These are phyloP conservation scores for Rostrohypoxylon terebratum DNA, from an alignment of 495 filamentous ascomycete species.

Conservation along the genomic window DNA sequence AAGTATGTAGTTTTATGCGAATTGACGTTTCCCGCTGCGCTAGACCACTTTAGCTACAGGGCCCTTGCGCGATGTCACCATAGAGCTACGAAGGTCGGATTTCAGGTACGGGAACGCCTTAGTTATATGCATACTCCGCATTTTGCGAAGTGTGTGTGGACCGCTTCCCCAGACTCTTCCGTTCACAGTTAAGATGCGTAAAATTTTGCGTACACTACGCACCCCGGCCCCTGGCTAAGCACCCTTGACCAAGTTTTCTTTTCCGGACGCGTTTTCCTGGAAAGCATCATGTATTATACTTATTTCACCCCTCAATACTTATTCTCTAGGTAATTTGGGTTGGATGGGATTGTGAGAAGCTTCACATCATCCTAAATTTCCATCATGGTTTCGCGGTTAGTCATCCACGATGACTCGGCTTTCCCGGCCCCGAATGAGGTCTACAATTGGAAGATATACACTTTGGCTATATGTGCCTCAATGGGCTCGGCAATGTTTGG, in stretches of 20 bases:
- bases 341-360: background rate
- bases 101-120: background rate
- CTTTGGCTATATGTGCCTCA: slow-evolving; percentile 2
- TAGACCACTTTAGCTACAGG: background rate
- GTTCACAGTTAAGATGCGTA: background rate
- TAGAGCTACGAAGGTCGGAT: background rate
- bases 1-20: no score
- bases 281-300: background rate
- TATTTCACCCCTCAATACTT: background rate
- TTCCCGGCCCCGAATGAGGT: slow-evolving; percentile 4
- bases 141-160: background rate
- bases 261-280: background rate
- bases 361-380: background rate
- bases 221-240: slow-evolving; percentile 2
- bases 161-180: slow-evolving; percentile 8
- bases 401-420: background rate
- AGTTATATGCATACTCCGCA: slow-evolving; percentile 3
- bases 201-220: background rate
- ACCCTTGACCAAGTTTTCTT: slow-evolving; percentile 3
- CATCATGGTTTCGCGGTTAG: background rate
- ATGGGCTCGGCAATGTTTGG: slow-evolving; percentile 8
- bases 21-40: background rate
- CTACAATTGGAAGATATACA: slow-evolving; percentile 6
- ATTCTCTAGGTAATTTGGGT: background rate
- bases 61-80: background rate